These are phyloP conservation scores for Parietaria judaica DNA, from an alignment of 306 rosid species.

Conservation along the genomic window DNA sequence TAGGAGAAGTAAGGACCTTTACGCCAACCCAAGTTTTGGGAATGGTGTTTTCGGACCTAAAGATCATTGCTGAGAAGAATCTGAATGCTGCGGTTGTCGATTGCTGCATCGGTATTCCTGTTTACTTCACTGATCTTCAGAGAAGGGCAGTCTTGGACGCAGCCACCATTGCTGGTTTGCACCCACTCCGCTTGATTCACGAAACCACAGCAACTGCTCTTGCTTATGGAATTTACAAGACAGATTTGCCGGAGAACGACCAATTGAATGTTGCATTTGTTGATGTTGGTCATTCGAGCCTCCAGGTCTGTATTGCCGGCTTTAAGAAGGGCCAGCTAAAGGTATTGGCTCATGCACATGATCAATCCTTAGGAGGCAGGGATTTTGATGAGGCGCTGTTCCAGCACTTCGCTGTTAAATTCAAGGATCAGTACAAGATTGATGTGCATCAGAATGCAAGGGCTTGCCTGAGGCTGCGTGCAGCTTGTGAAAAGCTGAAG, in stretches of 20 bases:
- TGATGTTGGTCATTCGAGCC: conserved; percentile 88
- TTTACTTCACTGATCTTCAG: conserved; percentile 87
- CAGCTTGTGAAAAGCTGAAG: conserved; percentile 89
- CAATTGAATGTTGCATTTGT: conserved; percentile 85
- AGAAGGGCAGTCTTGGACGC: conserved; percentile 90
- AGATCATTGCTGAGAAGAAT: conserved; percentile 71
- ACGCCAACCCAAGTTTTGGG: conserved; percentile 81
- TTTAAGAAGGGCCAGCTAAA: conserved; percentile 83
- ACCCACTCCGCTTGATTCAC: conserved; percentile 78
- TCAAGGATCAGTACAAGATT: conserved; percentile 77
- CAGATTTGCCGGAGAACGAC: conserved; percentile 81
- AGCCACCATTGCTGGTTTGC: conserved; percentile 83
- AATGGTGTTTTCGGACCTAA: conserved; percentile 73
- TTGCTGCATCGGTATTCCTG: conserved; percentile 93
- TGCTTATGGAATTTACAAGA: conserved; percentile 95
- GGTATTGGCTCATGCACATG: conserved; percentile 73
- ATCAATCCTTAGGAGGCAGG: conserved; percentile 85
- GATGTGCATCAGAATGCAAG: conserved; percentile 75
- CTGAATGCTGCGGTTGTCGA: conserved; percentile 75
- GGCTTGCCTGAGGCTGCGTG: conserved; percentile 77
- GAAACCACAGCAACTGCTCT: conserved; percentile 92
- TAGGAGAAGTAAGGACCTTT: conserved; percentile 60
- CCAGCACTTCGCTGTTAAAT: conserved; percentile 66
- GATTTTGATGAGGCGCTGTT: conserved; percentile 86
- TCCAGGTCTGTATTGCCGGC: conserved; percentile 97